A percentile compares a stretch with the other conserved stretches of the same genome.
Conservation (phyloP, 2,329 filamentous ascomycete species). For the Calonectria pseudoturangicola region DNA sequence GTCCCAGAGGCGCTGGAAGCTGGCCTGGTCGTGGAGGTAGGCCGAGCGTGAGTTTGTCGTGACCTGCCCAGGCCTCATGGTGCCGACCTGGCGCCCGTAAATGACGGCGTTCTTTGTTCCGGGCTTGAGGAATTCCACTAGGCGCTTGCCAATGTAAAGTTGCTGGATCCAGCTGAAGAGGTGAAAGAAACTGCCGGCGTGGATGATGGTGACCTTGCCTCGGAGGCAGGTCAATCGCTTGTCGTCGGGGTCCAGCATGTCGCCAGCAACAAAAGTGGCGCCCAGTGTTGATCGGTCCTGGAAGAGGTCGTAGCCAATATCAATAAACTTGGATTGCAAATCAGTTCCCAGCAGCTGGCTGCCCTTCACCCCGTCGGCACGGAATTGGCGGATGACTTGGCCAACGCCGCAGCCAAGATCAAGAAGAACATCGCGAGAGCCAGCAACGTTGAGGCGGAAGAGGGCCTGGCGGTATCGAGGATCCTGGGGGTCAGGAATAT, state of each 20-base stretch:
- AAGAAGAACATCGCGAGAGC: slow-evolving; percentile 64
- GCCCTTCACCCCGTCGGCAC: slow-evolving; percentile 69
- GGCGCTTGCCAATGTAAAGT: slow-evolving; percentile 64
- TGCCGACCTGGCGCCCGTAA: slow-evolving; percentile 71
- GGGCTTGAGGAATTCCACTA: slow-evolving; percentile 67
- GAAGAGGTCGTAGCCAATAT: slow-evolving; percentile 79
- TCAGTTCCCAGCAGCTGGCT: slow-evolving; percentile 71
- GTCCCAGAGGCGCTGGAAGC: slow-evolving; percentile 73
- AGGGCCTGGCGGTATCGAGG: slow-evolving; percentile 65
- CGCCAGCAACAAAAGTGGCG: slow-evolving; percentile 70
- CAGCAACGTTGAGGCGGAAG: slow-evolving; percentile 62
- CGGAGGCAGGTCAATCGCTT: slow-evolving; percentile 58
- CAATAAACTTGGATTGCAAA: slow-evolving; percentile 69
- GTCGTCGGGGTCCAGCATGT: slow-evolving; percentile 67
- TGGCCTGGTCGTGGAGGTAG: slow-evolving; percentile 69
- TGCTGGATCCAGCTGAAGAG: slow-evolving; percentile 69
- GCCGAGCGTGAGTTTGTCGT: slow-evolving; percentile 53
- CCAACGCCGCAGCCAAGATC: slow-evolving; percentile 72
- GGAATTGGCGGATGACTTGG: slow-evolving; percentile 69
- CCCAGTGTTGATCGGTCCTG: slow-evolving; percentile 70
- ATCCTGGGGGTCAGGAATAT: slow-evolving; percentile 63
- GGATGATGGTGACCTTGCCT: slow-evolving; percentile 67
- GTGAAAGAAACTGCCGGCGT: slow-evolving; percentile 70
- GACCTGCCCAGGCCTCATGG: slow-evolving; percentile 51
- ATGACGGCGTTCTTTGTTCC: slow-evolving; percentile 67